Percentiles rank a stretch among this genome's conserved stretches.
Evolutionary conservation across 2,329 filamentous ascomycete genomes (phyloP).

Genomic region (Seiridium unicorne): DNA sequence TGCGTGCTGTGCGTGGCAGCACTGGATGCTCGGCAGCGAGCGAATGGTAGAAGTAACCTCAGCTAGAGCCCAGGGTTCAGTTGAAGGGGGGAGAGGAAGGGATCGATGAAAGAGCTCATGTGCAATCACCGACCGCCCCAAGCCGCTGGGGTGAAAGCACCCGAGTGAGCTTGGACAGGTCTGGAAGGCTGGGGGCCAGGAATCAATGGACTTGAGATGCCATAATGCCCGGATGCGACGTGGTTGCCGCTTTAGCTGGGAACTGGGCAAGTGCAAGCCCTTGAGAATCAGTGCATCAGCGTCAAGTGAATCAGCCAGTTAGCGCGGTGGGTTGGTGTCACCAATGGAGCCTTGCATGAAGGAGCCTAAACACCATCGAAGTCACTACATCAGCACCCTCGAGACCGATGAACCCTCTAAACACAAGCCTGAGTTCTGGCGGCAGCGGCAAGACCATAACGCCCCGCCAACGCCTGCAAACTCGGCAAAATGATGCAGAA

Average conservation of each 20-base stretch:
- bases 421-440: neutral
- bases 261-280: neutral
- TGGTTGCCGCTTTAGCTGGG: slow-evolving; percentile 6
- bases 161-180: too few relatives aligned
- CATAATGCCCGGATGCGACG: neutral
- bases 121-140: too few relatives aligned
- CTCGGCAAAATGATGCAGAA: neutral
- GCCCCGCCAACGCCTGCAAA: neutral
- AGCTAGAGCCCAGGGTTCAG: too few relatives aligned
- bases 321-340: slow-evolving; percentile 1
- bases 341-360: slow-evolving; percentile 9
- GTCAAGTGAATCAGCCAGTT: slow-evolving; percentile 7
- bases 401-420: slow-evolving; percentile 7
- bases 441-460: neutral
- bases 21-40: too few relatives aligned
- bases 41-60: too few relatives aligned
- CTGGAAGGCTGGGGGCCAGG: neutral
- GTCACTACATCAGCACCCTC: slow-evolving; percentile 5
- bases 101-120: too few relatives aligned
- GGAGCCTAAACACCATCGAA: slow-evolving; percentile 6
- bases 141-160: too few relatives aligned
- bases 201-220: neutral
- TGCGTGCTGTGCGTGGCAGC: too few relatives aligned
- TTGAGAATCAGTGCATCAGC: slow-evolving; percentile 2
- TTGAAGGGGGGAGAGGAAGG: too few relatives aligned